Percentiles rank a stretch among this genome's conserved stretches.
Evolutionary conservation across 805 yeast genomes (phyloP).

Genomic region (Pichia thaimueangensis): DNA sequence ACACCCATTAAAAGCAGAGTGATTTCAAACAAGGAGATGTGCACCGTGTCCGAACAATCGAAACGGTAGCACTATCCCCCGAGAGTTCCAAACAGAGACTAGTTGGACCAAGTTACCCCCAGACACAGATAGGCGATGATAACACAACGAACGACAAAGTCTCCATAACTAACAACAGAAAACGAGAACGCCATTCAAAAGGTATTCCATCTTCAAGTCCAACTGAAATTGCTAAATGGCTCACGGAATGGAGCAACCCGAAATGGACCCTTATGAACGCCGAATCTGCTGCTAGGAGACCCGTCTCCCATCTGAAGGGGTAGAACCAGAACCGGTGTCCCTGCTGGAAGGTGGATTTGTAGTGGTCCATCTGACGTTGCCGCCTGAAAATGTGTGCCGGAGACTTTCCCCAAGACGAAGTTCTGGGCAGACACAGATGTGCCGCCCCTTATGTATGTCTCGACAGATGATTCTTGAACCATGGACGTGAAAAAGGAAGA

Average conservation of each 20-base stretch:
- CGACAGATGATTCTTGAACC: conserved; percentile 20
- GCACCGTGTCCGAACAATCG: neutral
- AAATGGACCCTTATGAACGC: too few relatives aligned
- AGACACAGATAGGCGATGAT: too few relatives aligned
- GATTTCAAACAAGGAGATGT: conserved; percentile 9
- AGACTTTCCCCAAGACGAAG: conserved; percentile 26
- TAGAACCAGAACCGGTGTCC: too few relatives aligned
- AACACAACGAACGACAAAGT: too few relatives aligned
- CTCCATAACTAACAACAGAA: too few relatives aligned
- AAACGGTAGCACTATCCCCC: neutral
- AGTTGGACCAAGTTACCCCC: too few relatives aligned
- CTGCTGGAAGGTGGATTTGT: conserved; percentile 14
- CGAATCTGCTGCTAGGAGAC: too few relatives aligned
- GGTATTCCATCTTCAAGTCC: too few relatives aligned
- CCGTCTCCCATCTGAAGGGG: too few relatives aligned
- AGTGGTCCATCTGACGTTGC: conserved; percentile 21
- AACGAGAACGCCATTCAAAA: too few relatives aligned
- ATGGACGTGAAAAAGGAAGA: conserved; percentile 1
- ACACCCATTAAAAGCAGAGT: conserved; percentile 6
- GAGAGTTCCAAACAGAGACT: neutral
- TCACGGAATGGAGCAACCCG: neutral
- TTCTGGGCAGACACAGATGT: neutral
- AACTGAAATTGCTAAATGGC: conserved; percentile 2
- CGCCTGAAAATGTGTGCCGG: conserved; percentile 24
- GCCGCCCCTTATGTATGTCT: conserved; percentile 19